phyloP scores from a whole-genome alignment of 352 stramenopile species.

The Globisporangium uncinulatum region DNA sequence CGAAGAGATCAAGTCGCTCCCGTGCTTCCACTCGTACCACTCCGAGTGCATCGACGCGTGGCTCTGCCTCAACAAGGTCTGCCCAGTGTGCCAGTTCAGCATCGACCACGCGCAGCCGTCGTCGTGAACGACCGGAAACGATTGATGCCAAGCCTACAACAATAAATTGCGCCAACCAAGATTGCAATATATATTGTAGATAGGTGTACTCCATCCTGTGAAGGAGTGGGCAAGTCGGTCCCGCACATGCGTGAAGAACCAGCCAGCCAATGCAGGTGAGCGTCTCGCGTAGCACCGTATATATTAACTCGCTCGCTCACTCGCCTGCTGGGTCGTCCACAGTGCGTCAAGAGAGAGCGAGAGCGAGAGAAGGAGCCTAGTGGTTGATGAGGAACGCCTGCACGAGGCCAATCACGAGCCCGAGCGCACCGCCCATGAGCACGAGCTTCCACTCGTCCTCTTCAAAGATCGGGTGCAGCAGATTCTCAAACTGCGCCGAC shows the following conservation, averaged over 20 bases:
- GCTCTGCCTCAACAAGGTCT: slow-evolving; percentile 90
- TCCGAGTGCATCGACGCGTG: slow-evolving; percentile 91
- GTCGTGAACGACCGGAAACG: slow-evolving; percentile 9
- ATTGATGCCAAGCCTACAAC: neutral
- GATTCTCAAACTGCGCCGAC: slow-evolving; percentile 91
- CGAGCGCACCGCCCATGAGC: slow-evolving; percentile 93
- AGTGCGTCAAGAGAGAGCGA: too few species aligned
- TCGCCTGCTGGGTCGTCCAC: neutral
- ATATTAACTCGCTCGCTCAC: neutral
- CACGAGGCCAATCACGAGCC: slow-evolving; percentile 87
- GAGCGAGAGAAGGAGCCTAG: slow-evolving; percentile 16
- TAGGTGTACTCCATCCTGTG: neutral
- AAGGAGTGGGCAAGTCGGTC: too few species aligned
- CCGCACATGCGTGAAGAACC: too few species aligned
- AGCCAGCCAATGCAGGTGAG: too few species aligned
- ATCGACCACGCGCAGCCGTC: slow-evolving; percentile 36
- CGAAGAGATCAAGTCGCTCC: slow-evolving; percentile 91
- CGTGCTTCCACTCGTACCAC: slow-evolving; percentile 93
- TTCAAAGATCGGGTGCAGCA: slow-evolving; percentile 98
- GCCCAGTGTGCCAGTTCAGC: slow-evolving; percentile 86
- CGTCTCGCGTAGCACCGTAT: too few species aligned
- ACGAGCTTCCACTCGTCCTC: slow-evolving; percentile 99
- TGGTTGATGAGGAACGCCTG: slow-evolving; percentile 89
- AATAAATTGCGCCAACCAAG: neutral
- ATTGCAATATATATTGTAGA: slow-evolving; percentile 1